Evolutionary conservation across 163 green algal genomes (phyloP).

Genomic region (Scenedesmus sp.): DNA sequence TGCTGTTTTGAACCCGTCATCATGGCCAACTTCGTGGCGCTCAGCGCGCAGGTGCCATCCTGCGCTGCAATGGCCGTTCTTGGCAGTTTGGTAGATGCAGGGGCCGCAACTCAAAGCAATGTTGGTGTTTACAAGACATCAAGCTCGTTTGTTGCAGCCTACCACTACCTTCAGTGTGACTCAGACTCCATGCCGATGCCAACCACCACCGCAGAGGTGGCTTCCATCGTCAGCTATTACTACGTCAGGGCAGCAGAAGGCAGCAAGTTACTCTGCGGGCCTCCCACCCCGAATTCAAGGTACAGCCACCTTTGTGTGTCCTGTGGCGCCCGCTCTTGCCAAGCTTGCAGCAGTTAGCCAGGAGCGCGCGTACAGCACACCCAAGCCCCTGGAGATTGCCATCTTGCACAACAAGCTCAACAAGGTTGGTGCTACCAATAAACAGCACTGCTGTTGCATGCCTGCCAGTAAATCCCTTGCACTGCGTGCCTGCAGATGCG

Average conservation of each 20-base stretch:
- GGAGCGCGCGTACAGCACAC: neutral
- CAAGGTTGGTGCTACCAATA: neutral
- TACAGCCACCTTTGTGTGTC: slow-evolving; percentile 9
- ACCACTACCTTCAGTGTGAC: neutral
- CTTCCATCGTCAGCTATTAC: neutral
- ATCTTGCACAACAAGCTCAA: slow-evolving; percentile 24
- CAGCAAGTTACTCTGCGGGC: slow-evolving; percentile 3
- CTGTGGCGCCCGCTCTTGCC: neutral
- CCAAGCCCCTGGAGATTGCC: neutral
- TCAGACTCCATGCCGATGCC: neutral
- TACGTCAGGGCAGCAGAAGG: neutral
- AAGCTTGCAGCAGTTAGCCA: neutral
- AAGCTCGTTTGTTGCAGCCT: neutral
- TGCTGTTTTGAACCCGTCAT: neutral
- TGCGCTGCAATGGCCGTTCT: neutral
- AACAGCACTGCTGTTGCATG: no score
- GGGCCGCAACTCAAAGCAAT: neutral
- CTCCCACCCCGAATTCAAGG: neutral
- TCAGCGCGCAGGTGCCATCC: neutral
- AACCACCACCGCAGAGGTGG: neutral
- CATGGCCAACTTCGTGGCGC: neutral
- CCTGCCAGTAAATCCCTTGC: no score
- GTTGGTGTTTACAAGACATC: neutral
- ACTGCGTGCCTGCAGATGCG: neutral
- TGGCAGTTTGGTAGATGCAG: neutral